These are phyloP conservation scores for Hypoxylon sp. DNA, from an alignment of 2,329 filamentous ascomycete genomes.

Conservation along the genomic window DNA sequence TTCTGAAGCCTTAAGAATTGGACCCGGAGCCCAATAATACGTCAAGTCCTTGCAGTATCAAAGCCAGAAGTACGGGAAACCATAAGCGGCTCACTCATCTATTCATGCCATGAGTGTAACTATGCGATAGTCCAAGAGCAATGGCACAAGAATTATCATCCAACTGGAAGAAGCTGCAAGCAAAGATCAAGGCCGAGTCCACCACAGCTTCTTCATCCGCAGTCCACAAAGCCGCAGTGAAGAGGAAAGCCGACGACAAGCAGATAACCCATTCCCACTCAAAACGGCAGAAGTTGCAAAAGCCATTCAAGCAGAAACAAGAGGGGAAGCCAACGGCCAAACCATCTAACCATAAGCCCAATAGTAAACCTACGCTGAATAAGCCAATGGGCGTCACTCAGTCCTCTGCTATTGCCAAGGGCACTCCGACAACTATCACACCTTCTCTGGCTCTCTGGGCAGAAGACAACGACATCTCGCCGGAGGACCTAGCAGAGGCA, in stretches of 20 bases:
- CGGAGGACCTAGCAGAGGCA: conserved; percentile 71
- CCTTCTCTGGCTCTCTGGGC: conserved; percentile 72
- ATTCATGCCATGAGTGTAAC: conserved; percentile 9
- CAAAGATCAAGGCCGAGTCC: conserved; percentile 66
- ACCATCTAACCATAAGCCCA: conserved; percentile 21
- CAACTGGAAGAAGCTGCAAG: conserved; percentile 85
- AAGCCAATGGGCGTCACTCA: conserved; percentile 69
- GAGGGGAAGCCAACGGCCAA: conserved; percentile 28
- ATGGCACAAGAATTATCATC: conserved; percentile 69
- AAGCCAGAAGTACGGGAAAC: neutral
- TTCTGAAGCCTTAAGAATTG: neutral
- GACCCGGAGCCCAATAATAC: neutral
- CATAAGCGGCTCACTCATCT: neutral
- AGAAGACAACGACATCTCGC: conserved; percentile 71
- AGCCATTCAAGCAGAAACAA: conserved; percentile 49
- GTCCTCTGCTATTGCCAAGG: conserved; percentile 61
- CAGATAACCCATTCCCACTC: conserved; percentile 40
- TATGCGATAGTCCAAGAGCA: conserved; percentile 25
- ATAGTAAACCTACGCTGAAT: conserved; percentile 27
- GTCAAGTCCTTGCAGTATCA: neutral
- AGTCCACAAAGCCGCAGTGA: conserved; percentile 52
- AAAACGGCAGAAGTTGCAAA: conserved; percentile 46
- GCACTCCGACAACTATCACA: conserved; percentile 58
- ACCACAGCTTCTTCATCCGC: conserved; percentile 46
- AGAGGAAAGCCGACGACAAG: conserved; percentile 57